These are phyloP conservation scores for Casuarina equisetifolia DNA, from an alignment of 306 rosid species.

Conservation along the genomic window DNA sequence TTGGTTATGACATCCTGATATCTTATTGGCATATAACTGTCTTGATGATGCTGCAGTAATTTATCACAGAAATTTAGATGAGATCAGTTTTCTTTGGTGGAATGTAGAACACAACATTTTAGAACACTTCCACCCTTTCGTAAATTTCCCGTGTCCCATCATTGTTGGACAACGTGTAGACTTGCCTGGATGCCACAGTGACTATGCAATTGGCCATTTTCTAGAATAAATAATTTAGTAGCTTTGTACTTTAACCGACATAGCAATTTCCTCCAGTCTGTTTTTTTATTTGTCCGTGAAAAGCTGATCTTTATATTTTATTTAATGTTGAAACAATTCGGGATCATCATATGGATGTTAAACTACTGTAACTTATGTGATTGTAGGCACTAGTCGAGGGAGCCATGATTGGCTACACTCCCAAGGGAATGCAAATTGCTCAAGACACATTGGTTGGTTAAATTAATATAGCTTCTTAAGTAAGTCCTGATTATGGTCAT, in stretches of 20 bases:
- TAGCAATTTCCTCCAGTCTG: neutral
- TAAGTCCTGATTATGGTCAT: slow-evolving; percentile 10
- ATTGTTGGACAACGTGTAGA: neutral
- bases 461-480: slow-evolving; percentile 21
- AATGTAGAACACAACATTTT: neutral
- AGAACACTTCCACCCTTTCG: neutral
- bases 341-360: slow-evolving; percentile 8
- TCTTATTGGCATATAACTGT: neutral
- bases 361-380: slow-evolving; percentile 29
- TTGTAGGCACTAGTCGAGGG: slow-evolving; percentile 82
- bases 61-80: neutral
- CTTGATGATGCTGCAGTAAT: neutral
- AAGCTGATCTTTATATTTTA: slow-evolving; percentile 8
- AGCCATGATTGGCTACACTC: slow-evolving; percentile 87
- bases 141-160: neutral
- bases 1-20: neutral
- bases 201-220: neutral
- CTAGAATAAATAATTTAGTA: neutral
- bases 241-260: no score
- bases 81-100: neutral
- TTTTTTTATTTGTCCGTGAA: neutral
- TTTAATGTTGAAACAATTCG: neutral
- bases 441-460: slow-evolving; percentile 66
- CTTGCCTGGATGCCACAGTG: neutral
- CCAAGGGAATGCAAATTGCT: slow-evolving; percentile 88